Evolutionary conservation across 1,284 basidiomycete species (phyloP).

Genomic region (Cryptococcus depauperatus): DNA sequence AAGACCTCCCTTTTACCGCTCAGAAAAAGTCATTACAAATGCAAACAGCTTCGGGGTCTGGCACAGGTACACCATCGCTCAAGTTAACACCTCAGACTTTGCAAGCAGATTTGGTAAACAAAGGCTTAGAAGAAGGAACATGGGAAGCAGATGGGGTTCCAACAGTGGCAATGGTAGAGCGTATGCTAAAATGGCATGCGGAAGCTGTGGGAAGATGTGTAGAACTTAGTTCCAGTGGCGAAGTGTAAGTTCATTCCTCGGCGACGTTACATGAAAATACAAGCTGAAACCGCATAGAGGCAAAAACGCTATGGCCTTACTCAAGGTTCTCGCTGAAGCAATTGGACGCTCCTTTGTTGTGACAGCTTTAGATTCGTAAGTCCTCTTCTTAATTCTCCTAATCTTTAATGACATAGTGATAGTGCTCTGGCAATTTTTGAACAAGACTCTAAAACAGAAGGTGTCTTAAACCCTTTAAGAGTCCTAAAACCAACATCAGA

Average conservation of each 20-base stretch:
- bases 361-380: slow-evolving; percentile 82
- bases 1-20: background rate
- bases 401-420: slow-evolving; percentile 10
- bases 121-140: slow-evolving; percentile 55
- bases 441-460: slow-evolving; percentile 68
- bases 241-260: slow-evolving; percentile 59
- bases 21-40: slow-evolving; percentile 1
- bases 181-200: slow-evolving; percentile 91
- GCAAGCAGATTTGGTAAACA: slow-evolving; percentile 16
- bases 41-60: slow-evolving; percentile 2
- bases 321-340: slow-evolving; percentile 81
- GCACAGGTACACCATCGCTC: no score
- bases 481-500: slow-evolving; percentile 74
- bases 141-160: slow-evolving; percentile 74
- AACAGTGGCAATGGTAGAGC: slow-evolving; percentile 67
- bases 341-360: slow-evolving; percentile 83
- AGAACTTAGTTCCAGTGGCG: slow-evolving; percentile 67
- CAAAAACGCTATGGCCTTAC: slow-evolving; percentile 78
- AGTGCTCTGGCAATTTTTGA: slow-evolving; percentile 69
- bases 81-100: slow-evolving; percentile 14
- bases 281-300: slow-evolving; percentile 51
- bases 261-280: background rate
- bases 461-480: slow-evolving; percentile 62
- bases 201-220: slow-evolving; percentile 87
- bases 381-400: slow-evolving; percentile 8